Evolutionary conservation across 805 yeast genomes (phyloP), one percentile per base, ranked within the genome.

Genomic region (Starmerella floricola): DNA sequence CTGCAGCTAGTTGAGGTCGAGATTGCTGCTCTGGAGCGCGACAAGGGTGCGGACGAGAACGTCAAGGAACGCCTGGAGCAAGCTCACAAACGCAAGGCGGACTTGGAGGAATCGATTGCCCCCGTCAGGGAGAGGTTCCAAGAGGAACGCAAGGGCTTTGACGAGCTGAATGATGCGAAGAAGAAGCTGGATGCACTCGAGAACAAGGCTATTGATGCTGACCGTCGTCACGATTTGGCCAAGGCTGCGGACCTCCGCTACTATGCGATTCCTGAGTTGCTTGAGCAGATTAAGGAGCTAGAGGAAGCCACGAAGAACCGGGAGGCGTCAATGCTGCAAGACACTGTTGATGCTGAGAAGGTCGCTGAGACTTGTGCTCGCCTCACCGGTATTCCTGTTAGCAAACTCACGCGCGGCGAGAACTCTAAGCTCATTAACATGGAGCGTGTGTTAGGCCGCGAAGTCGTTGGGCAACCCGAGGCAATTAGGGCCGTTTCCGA

Each of bases 341-440:
- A 88, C 58, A 91, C 85, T 38, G 98, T 91, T 42, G 91, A 88
- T 41, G 67, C 86, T 23, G 95, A 86, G 45, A 84, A 84, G 43
- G 87, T 87, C 55, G 83, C 95, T n/a, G 95, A 87, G 64, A 87
- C 95, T 21, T 95, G 95, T 18, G 96, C 96, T 2, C 74, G 94
- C 60, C 70, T 93, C 55, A 88, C 98, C 2, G 97, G 97, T 61
- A 88, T 91, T 47, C 98, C 98, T 12, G 97, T 88, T 19, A 75
- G 80, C 49, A 91, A 93, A 65, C 72, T 88, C 56, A 82, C 94
- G 5, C 95, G 87, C 64, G 91, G 95, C 26, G 98, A 91, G 65
- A 91, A 91, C 62, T 68, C 83, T 44, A 88, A 88, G 67, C 75
- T 91, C 59, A 86, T 91, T 60, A 82, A 79, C 58, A 91, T 91